Percentiles rank a stretch among this genome's conserved stretches.
Conservation (phyloP, 352 stramenopile species). For the Phytophthora litchii region DNA sequence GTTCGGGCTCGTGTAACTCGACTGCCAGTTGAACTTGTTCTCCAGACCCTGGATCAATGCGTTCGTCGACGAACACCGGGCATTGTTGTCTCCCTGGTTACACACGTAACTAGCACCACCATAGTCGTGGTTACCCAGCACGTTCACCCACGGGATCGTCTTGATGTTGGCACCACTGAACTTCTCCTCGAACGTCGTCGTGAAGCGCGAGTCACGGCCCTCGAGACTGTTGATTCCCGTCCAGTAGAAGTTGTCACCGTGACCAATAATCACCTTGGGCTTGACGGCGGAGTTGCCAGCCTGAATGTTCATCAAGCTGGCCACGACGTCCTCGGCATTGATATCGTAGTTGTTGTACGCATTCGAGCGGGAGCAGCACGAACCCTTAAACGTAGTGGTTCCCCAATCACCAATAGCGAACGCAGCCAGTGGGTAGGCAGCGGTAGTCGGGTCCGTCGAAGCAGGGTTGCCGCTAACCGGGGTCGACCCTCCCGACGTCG, state of each 20-base stretch:
- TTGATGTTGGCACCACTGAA: slow-evolving; percentile 13
- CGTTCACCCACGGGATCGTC: slow-evolving; percentile 20
- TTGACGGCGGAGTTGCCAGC: slow-evolving; percentile 13
- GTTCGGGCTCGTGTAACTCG: slow-evolving; percentile 13
- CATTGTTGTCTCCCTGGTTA: slow-evolving; percentile 15
- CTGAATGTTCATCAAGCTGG: slow-evolving; percentile 25
- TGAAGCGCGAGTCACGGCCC: slow-evolving; percentile 14
- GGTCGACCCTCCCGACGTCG: background rate
- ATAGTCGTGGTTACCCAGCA: slow-evolving; percentile 24
- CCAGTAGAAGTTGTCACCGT: slow-evolving; percentile 26
- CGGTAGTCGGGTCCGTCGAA: slow-evolving; percentile 11
- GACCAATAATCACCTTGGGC: slow-evolving; percentile 22
- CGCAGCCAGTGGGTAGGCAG: slow-evolving; percentile 7
- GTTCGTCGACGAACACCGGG: slow-evolving; percentile 6
- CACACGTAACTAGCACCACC: slow-evolving; percentile 25
- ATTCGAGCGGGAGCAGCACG: slow-evolving; percentile 19
- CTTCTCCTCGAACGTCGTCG: slow-evolving; percentile 24
- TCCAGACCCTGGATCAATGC: slow-evolving; percentile 16
- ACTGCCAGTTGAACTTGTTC: slow-evolving; percentile 24
- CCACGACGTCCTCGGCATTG: slow-evolving; percentile 20
- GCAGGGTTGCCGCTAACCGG: background rate
- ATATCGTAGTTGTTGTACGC: slow-evolving; percentile 24
- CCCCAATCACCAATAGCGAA: slow-evolving; percentile 32
- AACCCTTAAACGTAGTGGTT: slow-evolving; percentile 16
- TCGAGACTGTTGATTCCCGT: slow-evolving; percentile 21